Evolutionary conservation across 2,329 filamentous ascomycete genomes (phyloP).

Genomic region (Colletotrichum camelliae): DNA sequence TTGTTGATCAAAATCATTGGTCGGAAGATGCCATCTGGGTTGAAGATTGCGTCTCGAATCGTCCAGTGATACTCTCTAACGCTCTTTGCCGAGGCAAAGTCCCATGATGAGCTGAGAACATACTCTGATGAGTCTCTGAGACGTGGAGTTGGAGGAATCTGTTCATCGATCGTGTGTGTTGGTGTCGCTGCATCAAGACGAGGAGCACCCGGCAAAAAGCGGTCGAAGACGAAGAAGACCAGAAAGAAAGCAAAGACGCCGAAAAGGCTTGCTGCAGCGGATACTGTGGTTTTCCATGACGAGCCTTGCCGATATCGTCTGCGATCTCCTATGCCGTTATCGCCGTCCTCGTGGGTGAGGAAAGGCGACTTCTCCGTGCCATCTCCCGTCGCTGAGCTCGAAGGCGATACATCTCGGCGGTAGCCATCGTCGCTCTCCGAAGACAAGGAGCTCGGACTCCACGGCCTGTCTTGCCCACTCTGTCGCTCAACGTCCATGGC

Average conservation of each 20-base stretch:
- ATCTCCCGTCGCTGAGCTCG: not conserved
- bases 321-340: not conserved
- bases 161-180: not conserved
- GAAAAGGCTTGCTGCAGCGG: not conserved
- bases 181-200: not conserved
- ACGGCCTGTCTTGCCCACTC: not conserved
- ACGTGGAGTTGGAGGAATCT: slow-evolving; percentile 16
- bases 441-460: not conserved
- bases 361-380: slow-evolving; percentile 11
- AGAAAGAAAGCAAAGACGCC: not conserved
- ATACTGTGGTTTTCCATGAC: not conserved
- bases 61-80: slow-evolving; percentile 66
- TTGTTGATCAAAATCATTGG: slow-evolving; percentile 75
- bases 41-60: slow-evolving; percentile 61
- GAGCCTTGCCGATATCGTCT: not conserved
- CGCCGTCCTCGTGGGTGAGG: not conserved
- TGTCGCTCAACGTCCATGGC: slow-evolving; percentile 5
- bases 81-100: slow-evolving; percentile 52
- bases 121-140: slow-evolving; percentile 54
- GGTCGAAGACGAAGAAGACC: not conserved
- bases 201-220: not conserved
- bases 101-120: slow-evolving; percentile 61
- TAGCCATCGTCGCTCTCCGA: not conserved
- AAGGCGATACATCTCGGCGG: not conserved
- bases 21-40: slow-evolving; percentile 64